These are phyloP conservation scores for Cladosporium sp. DNA, from an alignment of 2,329 filamentous ascomycete species.

Conservation along the genomic window DNA sequence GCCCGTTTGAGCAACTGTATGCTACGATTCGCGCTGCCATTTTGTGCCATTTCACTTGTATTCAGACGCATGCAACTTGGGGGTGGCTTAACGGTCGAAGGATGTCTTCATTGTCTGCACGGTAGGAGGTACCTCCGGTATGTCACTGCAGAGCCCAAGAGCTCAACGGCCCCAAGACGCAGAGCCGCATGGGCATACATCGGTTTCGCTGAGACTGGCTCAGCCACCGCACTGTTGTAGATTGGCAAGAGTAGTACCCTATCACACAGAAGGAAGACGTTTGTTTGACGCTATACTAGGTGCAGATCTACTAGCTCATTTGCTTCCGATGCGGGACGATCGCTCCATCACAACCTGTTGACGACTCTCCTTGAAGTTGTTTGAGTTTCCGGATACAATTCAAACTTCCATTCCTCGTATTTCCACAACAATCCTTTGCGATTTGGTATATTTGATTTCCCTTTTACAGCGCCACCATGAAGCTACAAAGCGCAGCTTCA, in stretches of 20 bases:
- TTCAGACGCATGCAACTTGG: too few relatives aligned
- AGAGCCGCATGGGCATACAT: not conserved
- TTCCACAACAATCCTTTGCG: not conserved
- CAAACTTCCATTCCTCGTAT: not conserved
- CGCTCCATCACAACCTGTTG: not conserved
- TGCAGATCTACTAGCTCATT: not conserved
- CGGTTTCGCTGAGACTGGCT: constrained; percentile 4
- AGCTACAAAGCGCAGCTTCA: constrained; percentile 1
- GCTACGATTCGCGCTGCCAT: too few relatives aligned
- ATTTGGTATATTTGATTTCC: not conserved
- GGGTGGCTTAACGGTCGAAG: too few relatives aligned
- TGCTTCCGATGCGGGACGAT: not conserved
- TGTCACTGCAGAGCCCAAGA: not conserved
- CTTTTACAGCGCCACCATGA: not conserved
- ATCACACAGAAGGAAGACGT: not conserved
- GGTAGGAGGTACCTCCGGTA: not conserved
- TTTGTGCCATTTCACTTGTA: too few relatives aligned
- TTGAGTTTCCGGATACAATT: not conserved
- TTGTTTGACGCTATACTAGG: not conserved
- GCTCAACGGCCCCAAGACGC: not conserved
- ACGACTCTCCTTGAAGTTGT: not conserved
- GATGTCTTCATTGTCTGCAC: too few relatives aligned
- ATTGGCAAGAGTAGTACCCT: not conserved
- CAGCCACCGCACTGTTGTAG: constrained; percentile 10
- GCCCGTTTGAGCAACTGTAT: too few relatives aligned